Percentiles rank a stretch among this genome's conserved stretches.
These are phyloP conservation scores for Phyllosticta citrichinensis DNA, from an alignment of 2,329 filamentous ascomycete genomes.

Conservation along the genomic window DNA sequence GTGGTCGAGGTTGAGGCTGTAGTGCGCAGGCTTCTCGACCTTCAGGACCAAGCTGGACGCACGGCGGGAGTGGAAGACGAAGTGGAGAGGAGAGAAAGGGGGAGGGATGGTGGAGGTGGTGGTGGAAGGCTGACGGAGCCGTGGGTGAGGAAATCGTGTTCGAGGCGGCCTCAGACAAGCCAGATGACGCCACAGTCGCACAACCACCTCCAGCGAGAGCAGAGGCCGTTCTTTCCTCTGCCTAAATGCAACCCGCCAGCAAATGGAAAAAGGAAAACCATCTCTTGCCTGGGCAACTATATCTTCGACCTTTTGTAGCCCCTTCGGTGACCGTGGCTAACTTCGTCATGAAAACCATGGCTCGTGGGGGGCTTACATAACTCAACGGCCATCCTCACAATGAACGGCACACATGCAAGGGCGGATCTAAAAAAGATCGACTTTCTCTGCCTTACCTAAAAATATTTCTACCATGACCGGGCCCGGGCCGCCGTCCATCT, in stretches of 20 bases:
- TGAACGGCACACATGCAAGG: too few relatives aligned
- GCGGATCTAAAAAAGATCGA: too few relatives aligned
- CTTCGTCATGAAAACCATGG: too few relatives aligned
- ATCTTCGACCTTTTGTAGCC: too few relatives aligned
- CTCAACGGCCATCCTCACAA: too few relatives aligned
- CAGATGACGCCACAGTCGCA: not conserved
- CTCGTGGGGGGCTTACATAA: too few relatives aligned
- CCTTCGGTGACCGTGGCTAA: too few relatives aligned
- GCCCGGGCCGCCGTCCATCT: too few relatives aligned
- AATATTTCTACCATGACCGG: too few relatives aligned
- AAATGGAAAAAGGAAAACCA: constrained; percentile 1
- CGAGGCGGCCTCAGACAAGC: not conserved
- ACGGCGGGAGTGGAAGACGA: not conserved
- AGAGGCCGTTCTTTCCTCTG: not conserved
- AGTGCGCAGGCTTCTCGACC: too few relatives aligned
- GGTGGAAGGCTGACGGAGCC: not conserved
- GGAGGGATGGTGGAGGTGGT: not conserved
- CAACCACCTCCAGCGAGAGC: not conserved
- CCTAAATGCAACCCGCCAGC: not conserved
- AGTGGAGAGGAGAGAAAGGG: not conserved
- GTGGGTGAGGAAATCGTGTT: not conserved
- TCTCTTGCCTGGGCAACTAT: too few relatives aligned
- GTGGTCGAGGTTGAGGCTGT: not conserved
- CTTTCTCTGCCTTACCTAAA: too few relatives aligned
- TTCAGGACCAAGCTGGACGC: not conserved